A percentile compares a stretch with the other conserved stretches of the same genome.
phyloP scores from a whole-genome alignment of 2,329 filamentous ascomycete genomes.

The Coniella lustricola region DNA sequence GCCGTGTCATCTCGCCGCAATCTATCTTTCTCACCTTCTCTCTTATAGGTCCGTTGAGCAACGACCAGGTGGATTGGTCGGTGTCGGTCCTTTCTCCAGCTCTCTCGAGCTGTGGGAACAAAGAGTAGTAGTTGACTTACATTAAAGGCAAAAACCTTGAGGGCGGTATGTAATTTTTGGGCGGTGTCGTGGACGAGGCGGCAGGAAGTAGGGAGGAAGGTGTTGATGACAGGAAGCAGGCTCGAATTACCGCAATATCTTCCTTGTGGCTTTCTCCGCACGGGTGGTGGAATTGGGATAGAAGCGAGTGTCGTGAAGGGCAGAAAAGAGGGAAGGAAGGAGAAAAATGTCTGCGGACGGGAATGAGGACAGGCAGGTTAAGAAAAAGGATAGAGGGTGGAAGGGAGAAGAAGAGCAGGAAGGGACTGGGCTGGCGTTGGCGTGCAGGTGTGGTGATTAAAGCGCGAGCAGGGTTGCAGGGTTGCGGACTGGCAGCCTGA shows the following conservation, averaged over 20 bases:
- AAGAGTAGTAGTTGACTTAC: too few relatives aligned
- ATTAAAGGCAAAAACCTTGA: slow-evolving; percentile 12
- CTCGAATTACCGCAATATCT: slow-evolving; percentile 10
- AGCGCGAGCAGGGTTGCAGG: slow-evolving; percentile 1
- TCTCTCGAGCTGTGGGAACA: too few relatives aligned
- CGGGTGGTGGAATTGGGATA: slow-evolving; percentile 10
- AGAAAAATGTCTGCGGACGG: slow-evolving; percentile 3
- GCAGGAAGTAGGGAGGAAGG: slow-evolving; percentile 3
- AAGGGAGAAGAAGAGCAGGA: slow-evolving; percentile 5
- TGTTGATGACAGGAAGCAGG: neutral
- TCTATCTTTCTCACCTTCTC: neutral
- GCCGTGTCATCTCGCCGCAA: slow-evolving; percentile 2
- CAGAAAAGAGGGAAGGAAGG: slow-evolving; percentile 4
- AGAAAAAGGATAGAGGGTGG: slow-evolving; percentile 9
- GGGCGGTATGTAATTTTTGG: slow-evolving; percentile 2
- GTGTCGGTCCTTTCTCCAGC: too few relatives aligned
- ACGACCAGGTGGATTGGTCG: too few relatives aligned
- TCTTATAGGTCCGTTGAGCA: too few relatives aligned
- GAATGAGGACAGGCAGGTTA: neutral
- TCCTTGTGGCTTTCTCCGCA: slow-evolving; percentile 12
- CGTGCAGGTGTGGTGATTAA: slow-evolving; percentile 6
- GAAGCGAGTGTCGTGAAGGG: slow-evolving; percentile 18
- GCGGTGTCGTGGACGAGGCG: neutral
- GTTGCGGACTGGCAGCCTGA: too few relatives aligned
- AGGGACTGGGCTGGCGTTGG: neutral